phyloP scores from a whole-genome alignment of 441 rosid species.

The Croton laevigatus region DNA sequence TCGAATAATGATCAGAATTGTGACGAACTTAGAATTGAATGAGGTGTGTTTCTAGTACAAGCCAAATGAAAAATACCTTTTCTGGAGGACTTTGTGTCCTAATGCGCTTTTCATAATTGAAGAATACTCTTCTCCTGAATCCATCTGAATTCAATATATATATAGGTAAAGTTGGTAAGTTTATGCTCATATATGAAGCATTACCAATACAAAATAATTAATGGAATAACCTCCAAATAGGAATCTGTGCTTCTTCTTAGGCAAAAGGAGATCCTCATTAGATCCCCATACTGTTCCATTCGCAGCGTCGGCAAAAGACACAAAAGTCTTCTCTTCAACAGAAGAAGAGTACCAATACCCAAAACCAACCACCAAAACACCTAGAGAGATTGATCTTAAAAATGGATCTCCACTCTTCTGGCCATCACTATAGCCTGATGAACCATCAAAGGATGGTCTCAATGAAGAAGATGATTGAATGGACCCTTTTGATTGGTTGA shows the following conservation, averaged over 20 bases:
- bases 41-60: too few relatives aligned
- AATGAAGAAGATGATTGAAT: constrained; percentile 4
- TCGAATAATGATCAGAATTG: too few relatives aligned
- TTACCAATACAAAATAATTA: background rate
- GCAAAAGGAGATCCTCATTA: constrained; percentile 16
- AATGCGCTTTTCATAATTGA: constrained; percentile 64
- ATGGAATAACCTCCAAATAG: constrained; percentile 38
- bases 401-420: constrained; percentile 12
- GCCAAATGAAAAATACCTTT: constrained; percentile 49
- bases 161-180: background rate
- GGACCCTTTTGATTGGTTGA: constrained; percentile 11
- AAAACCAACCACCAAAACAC: constrained; percentile 31
- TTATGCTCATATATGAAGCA: background rate
- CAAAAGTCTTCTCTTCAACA: constrained; percentile 12
- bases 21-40: too few relatives aligned
- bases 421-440: constrained; percentile 2
- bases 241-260: constrained; percentile 26
- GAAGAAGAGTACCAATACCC: constrained; percentile 27
- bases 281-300: constrained; percentile 17
- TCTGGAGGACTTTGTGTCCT: constrained; percentile 57
- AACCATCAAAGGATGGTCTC: constrained; percentile 18
- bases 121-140: constrained; percentile 58
- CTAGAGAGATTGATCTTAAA: constrained; percentile 29
- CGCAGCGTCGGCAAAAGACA: constrained; percentile 27
- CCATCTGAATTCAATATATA: constrained; percentile 53